These are phyloP conservation scores for Lipomyces orientalis DNA, from an alignment of 805 yeast genomes.

Conservation along the genomic window DNA sequence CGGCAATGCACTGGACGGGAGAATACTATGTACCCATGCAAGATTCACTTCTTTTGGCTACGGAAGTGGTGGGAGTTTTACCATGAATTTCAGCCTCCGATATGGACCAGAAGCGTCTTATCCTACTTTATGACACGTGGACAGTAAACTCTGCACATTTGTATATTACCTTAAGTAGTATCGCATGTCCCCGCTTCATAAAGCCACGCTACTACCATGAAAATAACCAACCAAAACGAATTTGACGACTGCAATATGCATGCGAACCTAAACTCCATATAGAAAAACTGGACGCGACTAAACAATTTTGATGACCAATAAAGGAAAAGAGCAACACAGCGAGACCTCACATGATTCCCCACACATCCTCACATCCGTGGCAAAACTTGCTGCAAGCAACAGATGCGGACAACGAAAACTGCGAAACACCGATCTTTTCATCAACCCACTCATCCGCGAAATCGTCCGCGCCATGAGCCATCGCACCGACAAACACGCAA, in stretches of 20 bases:
- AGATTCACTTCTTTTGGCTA: conserved; percentile 11
- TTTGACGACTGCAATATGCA: not conserved
- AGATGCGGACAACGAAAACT: conserved; percentile 94
- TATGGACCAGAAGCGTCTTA: conserved; percentile 10
- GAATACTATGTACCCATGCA: conserved; percentile 18
- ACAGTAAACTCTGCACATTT: no score
- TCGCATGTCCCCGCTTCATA: not conserved
- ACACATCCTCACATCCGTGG: conserved; percentile 98
- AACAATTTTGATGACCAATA: not conserved
- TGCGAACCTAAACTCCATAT: not conserved
- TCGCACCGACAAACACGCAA: conserved; percentile 98
- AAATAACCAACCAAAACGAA: not conserved
- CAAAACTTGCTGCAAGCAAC: conserved; percentile 98
- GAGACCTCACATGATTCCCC: conserved; percentile 68
- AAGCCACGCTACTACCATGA: not conserved
- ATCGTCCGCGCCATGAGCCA: conserved; percentile 97
- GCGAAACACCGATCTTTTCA: conserved; percentile 93
- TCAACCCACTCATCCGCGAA: conserved; percentile 97
- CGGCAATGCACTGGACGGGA: conserved; percentile 24
- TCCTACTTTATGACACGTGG: conserved; percentile 7
- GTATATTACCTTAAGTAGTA: not conserved
- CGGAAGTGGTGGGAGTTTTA: conserved; percentile 10
- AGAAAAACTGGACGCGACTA: not conserved
- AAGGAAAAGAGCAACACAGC: not conserved
- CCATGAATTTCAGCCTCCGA: conserved; percentile 23